Percentiles rank a stretch among this genome's conserved stretches.
Evolutionary conservation across 2,329 filamentous ascomycete genomes (phyloP).

Genomic region (Calonectria fujianensis): DNA sequence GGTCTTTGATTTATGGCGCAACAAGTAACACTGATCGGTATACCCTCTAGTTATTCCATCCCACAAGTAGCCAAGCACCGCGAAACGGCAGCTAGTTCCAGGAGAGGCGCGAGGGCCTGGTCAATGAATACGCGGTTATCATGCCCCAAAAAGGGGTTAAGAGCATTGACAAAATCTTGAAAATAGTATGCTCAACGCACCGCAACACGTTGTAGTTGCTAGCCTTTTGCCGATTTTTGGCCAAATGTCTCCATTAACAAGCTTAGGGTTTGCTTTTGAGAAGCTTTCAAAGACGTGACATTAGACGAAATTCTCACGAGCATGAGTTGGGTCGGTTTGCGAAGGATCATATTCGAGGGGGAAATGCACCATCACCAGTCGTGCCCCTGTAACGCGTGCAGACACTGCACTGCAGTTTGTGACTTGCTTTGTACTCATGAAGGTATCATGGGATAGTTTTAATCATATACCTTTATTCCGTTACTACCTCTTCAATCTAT

Average conservation of each 20-base stretch:
- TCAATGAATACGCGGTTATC: not conserved
- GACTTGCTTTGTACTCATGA: not conserved
- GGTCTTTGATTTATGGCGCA: not conserved
- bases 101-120: not conserved
- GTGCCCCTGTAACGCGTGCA: not conserved
- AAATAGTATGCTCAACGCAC: not conserved
- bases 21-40: not conserved
- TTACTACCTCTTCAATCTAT: not conserved
- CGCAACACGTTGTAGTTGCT: not conserved
- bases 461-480: not conserved
- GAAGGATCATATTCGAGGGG: not conserved
- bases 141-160: not conserved
- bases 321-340: not conserved
- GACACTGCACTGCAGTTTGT: not conserved
- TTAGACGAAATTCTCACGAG: not conserved
- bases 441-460: not conserved
- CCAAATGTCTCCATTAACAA: not conserved
- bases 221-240: not conserved
- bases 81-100: not conserved
- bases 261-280: not conserved
- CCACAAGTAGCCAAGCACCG: not conserved
- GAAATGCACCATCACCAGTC: too few relatives aligned
- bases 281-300: not conserved
- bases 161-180: not conserved
- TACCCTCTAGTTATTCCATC: not conserved